These are phyloP conservation scores for Bipolaris oryzae DNA, from an alignment of 2,329 filamentous ascomycete species.

Conservation along the genomic window DNA sequence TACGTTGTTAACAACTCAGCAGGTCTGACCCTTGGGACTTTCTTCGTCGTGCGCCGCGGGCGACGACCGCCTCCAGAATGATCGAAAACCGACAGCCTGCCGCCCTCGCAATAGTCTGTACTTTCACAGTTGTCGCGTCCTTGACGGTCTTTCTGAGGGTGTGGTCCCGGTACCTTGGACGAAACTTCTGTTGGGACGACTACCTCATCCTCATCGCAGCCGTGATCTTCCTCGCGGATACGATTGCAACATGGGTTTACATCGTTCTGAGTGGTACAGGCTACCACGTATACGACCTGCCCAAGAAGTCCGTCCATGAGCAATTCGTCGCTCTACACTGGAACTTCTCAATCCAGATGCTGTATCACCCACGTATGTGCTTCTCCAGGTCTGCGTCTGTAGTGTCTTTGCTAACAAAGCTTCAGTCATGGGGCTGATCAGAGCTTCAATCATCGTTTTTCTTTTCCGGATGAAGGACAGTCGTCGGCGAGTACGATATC, in stretches of 20 bases:
- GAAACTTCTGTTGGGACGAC: slow-evolving; percentile 45
- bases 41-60: slow-evolving; percentile 1
- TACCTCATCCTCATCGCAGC: slow-evolving; percentile 37
- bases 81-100: slow-evolving; percentile 37
- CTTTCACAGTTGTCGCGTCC: slow-evolving; percentile 37
- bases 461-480: slow-evolving; percentile 46
- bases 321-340: slow-evolving; percentile 38
- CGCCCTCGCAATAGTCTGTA: slow-evolving; percentile 32
- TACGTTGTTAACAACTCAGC: not conserved
- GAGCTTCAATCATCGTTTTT: slow-evolving; percentile 48
- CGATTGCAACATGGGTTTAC: slow-evolving; percentile 33
- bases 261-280: slow-evolving; percentile 42
- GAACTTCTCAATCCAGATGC: slow-evolving; percentile 47
- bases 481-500: slow-evolving; percentile 35
- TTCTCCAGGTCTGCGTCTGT: not conserved
- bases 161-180: slow-evolving; percentile 37
- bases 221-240: slow-evolving; percentile 32
- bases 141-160: slow-evolving; percentile 36
- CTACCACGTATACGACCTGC: slow-evolving; percentile 41
- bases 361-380: slow-evolving; percentile 42
- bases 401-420: slow-evolving; percentile 1
- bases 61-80: slow-evolving; percentile 18
- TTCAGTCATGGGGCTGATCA: slow-evolving; percentile 42
- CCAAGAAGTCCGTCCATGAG: slow-evolving; percentile 35
- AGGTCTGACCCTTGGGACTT: not conserved